Base-by-base conservation (phyloP, 495 filamentous ascomycete species). In the Hamigera avellanea region DNA sequence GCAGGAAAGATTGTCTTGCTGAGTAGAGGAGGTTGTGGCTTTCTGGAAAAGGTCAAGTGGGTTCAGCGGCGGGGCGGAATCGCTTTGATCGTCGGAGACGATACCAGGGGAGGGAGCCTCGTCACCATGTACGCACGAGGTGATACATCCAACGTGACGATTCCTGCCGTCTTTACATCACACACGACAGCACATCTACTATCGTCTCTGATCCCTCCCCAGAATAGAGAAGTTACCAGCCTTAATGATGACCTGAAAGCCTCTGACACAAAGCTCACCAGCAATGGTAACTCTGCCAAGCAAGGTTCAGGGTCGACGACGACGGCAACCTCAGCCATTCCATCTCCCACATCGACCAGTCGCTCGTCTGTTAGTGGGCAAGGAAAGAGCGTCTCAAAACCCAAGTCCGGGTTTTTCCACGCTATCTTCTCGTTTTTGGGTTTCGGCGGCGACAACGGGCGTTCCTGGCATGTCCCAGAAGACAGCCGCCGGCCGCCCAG, bases 81-180 rank as follows among this genome's bases (percentile, higher is more conserved):
- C 34, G 89, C 86, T 15, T 59, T 99, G 41, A 91, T 99, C 49
- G 88, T 99, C 6, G 91, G 91, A 14, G 91, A 99, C 53, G 80
- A 95, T 57, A 80, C 82, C 32, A 77, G 81, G 37, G 85, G 88
- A 25, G 89, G 86, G 8, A 72, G 69, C 16, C 55, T 99, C 40
- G 80, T 99, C 26, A 91, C 88, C 38, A 99, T 99, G 91, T 96
- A 94, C 57, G 93, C 91, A 7, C 70, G 80, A 33, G 91, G 89
- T 16, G 86, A 95, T 56, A 95, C 86, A 2, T 93, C 84, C 19
- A 95, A 98, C 47, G 72, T 96, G 42, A 83, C 86, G 2, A 95
- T 96, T 33, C 86, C 91, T 3, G 81, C 93, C 1, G 62, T 96
- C 9, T 99, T 99, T 54, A 96, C 91, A 0, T 93, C 91, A 1